Evolutionary conservation across 73 alveolate genomes (phyloP).

Genomic region (Breviolum minutum): DNA sequence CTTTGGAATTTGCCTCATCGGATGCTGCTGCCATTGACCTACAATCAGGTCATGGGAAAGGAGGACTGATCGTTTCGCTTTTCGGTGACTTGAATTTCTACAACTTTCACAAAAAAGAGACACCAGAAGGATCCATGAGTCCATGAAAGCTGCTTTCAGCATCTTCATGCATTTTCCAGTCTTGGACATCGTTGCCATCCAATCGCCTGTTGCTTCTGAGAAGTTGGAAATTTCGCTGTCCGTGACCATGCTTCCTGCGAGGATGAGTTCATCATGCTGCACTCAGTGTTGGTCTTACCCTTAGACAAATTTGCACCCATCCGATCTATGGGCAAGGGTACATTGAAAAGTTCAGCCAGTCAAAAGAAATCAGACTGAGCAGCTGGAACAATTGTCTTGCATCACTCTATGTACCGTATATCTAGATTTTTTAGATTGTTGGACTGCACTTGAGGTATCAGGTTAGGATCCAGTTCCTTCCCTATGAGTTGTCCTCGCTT

Average conservation of each 20-base stretch:
- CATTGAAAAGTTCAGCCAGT: background rate
- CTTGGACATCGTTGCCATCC: background rate
- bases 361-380: background rate
- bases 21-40: slow-evolving; percentile 79
- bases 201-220: background rate
- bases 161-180: background rate
- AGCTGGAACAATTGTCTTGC: no score
- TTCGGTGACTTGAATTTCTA: background rate
- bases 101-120: background rate
- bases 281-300: slow-evolving; percentile 32
- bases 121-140: background rate
- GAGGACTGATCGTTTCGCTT: slow-evolving; percentile 9
- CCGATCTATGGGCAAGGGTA: background rate
- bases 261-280: slow-evolving; percentile 78
- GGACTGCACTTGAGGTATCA: no score
- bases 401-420: no score
- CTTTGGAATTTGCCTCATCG: slow-evolving; percentile 90
- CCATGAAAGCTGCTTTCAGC: background rate
- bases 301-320: background rate
- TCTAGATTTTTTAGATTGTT: no score
- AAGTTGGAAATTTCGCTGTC: background rate
- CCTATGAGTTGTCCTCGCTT: background rate
- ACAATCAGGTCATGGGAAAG: slow-evolving; percentile 30
- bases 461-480: no score
- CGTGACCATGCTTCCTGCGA: background rate